A percentile compares a stretch with the other conserved stretches of the same genome.
Evolutionary conservation across 1,284 basidiomycete genomes (phyloP).

Genomic region (Ustilago trichophora): DNA sequence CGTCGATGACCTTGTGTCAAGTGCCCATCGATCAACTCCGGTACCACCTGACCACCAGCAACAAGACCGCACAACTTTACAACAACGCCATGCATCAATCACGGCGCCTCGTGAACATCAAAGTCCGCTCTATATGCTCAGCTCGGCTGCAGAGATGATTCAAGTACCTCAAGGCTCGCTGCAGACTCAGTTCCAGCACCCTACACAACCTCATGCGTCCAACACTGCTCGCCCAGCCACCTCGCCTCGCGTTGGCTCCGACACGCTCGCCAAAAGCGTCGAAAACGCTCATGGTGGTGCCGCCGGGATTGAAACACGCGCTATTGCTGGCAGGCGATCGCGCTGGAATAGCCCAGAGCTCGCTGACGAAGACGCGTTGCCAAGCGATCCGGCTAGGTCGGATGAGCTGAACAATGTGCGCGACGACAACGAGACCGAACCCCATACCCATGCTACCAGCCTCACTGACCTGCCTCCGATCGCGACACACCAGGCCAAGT

Average conservation of each 20-base stretch:
- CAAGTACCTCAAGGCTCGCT: background rate
- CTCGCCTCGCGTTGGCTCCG: background rate
- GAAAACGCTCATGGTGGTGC: background rate
- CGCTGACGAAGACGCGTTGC: slow-evolving; percentile 5
- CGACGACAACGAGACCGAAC: background rate
- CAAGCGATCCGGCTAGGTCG: slow-evolving; percentile 5
- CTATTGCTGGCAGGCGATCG: slow-evolving; percentile 3
- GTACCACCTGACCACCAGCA: background rate
- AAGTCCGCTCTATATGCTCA: slow-evolving; percentile 15
- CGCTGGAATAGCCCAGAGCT: slow-evolving; percentile 23
- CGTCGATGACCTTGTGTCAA: background rate
- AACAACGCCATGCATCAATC: slow-evolving; percentile 2
- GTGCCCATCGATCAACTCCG: background rate
- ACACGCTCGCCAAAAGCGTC: too few relatives aligned
- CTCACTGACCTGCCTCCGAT: too few relatives aligned
- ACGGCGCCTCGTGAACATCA: background rate
- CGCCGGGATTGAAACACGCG: background rate
- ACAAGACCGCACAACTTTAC: background rate
- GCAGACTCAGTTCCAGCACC: background rate
- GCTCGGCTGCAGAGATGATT: slow-evolving; percentile 19
- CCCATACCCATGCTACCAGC: too few relatives aligned
- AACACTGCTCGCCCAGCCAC: background rate
- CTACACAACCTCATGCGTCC: background rate
- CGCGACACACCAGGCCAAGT: background rate
- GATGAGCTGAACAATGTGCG: background rate